These are phyloP conservation scores for Didymella sp. DNA, from an alignment of 2,329 filamentous ascomycete genomes.

Conservation along the genomic window DNA sequence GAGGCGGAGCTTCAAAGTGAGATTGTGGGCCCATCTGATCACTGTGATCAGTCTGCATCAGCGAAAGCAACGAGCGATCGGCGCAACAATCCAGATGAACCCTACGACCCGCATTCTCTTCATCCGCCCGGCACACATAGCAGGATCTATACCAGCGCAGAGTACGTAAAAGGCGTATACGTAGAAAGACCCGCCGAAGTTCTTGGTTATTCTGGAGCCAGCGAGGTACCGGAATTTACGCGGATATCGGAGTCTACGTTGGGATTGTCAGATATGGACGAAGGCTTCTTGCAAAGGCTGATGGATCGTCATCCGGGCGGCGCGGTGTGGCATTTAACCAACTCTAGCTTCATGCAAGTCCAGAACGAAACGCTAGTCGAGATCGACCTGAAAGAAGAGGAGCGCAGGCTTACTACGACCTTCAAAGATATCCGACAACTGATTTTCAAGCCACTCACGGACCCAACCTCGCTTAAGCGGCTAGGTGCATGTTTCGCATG, in stretches of 20 bases:
- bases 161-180: conserved; percentile 9
- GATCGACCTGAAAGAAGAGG: conserved; percentile 16
- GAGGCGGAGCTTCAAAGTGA: conserved; percentile 22
- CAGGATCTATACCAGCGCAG: conserved; percentile 16
- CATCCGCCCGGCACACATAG: background rate
- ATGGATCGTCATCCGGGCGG: conserved; percentile 24
- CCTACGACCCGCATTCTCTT: background rate
- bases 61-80: background rate
- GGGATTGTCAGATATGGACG: conserved; percentile 19
- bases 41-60: background rate
- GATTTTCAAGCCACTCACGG: conserved; percentile 26
- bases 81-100: background rate
- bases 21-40: background rate
- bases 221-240: background rate
- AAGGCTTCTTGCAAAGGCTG: conserved; percentile 24
- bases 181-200: conserved; percentile 14
- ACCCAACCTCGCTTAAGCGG: conserved; percentile 26
- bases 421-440: conserved; percentile 23
- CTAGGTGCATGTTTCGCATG: conserved; percentile 28
- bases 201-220: conserved; percentile 2
- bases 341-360: conserved; percentile 5
- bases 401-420: conserved; percentile 4
- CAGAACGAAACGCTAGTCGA: conserved; percentile 15
- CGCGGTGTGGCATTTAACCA: conserved; percentile 21
- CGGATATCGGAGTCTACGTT: conserved; percentile 5